These are phyloP conservation scores for Exophiala lecanii-corni DNA, from an alignment of 2,329 filamentous ascomycete species.

Conservation along the genomic window DNA sequence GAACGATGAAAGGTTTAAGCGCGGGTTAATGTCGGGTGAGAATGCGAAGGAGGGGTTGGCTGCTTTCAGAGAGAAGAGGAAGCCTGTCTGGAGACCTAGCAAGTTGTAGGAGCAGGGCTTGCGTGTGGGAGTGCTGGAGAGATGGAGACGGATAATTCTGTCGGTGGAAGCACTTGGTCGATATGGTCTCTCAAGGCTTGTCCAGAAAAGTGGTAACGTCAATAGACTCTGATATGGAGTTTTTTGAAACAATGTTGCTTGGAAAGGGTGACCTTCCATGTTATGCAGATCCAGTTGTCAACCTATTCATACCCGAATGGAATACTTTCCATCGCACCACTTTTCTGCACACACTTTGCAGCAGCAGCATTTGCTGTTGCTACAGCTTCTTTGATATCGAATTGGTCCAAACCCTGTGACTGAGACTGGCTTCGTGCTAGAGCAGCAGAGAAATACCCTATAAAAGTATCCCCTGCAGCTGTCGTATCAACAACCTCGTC, in stretches of 20 bases:
- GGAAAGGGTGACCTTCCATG: background rate
- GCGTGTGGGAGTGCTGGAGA: too few relatives aligned
- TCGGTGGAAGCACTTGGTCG: too few relatives aligned
- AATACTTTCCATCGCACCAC: slow-evolving; percentile 46
- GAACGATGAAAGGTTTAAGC: slow-evolving; percentile 21
- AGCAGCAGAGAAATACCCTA: slow-evolving; percentile 77
- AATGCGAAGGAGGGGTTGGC: slow-evolving; percentile 70
- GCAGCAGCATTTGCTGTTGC: slow-evolving; percentile 41
- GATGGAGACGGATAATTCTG: too few relatives aligned
- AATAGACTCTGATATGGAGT: too few relatives aligned
- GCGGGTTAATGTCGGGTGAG: slow-evolving; percentile 36
- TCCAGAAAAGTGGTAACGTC: too few relatives aligned
- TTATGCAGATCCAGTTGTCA: too few relatives aligned
- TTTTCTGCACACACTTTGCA: slow-evolving; percentile 41
- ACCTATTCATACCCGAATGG: slow-evolving; percentile 44
- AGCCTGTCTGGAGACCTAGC: slow-evolving; percentile 59
- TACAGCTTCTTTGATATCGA: slow-evolving; percentile 42
- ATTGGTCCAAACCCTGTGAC: slow-evolving; percentile 47
- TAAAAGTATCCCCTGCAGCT: slow-evolving; percentile 90
- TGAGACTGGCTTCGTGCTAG: slow-evolving; percentile 51
- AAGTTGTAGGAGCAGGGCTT: too few relatives aligned
- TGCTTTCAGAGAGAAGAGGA: slow-evolving; percentile 73
- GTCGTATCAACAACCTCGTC: slow-evolving; percentile 81
- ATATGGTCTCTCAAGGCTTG: too few relatives aligned
- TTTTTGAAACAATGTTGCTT: background rate